phyloP scores from a whole-genome alignment of 2,329 filamentous ascomycete genomes.

The Aspergillaceae sp. region DNA sequence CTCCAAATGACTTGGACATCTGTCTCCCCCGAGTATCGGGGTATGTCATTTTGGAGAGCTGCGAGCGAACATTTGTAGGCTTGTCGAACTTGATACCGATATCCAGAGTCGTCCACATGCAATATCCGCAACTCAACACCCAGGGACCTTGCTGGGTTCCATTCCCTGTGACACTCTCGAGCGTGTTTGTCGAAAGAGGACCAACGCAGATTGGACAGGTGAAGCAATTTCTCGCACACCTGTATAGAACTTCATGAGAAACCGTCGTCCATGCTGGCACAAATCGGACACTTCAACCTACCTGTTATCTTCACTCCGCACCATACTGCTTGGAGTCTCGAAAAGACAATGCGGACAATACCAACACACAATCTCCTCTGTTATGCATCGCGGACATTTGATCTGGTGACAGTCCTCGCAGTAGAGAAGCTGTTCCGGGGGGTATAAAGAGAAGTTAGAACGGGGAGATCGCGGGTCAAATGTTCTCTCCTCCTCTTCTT shows the following conservation, averaged over 20 bases:
- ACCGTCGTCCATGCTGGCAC: no score
- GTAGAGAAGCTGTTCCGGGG: constrained; percentile 86
- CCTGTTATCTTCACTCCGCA: constrained; percentile 90
- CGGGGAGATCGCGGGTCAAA: constrained; percentile 81
- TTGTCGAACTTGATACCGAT: constrained; percentile 86
- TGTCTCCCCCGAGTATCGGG: constrained; percentile 30
- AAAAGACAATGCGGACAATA: constrained; percentile 94
- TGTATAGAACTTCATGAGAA: constrained; percentile 24
- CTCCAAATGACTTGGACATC: constrained; percentile 29
- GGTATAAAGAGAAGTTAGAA: constrained; percentile 85
- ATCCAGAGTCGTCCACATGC: constrained; percentile 84
- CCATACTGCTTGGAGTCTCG: constrained; percentile 85
- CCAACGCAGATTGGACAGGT: constrained; percentile 85
- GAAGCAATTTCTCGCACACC: constrained; percentile 90
- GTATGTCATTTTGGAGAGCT: constrained; percentile 62
- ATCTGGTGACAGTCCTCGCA: constrained; percentile 98
- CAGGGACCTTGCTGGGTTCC: constrained; percentile 52
- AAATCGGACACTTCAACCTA: constrained; percentile 34
- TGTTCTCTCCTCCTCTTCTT: constrained; percentile 64
- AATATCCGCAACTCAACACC: constrained; percentile 79
- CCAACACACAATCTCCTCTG: constrained; percentile 89
- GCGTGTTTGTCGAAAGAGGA: constrained; percentile 63
- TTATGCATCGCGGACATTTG: constrained; percentile 81
- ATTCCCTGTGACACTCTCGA: constrained; percentile 48
- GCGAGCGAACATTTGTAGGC: constrained; percentile 72